Base-by-base conservation (phyloP, 129 eudicot genomes). In the Pulicaria dysenterica region DNA sequence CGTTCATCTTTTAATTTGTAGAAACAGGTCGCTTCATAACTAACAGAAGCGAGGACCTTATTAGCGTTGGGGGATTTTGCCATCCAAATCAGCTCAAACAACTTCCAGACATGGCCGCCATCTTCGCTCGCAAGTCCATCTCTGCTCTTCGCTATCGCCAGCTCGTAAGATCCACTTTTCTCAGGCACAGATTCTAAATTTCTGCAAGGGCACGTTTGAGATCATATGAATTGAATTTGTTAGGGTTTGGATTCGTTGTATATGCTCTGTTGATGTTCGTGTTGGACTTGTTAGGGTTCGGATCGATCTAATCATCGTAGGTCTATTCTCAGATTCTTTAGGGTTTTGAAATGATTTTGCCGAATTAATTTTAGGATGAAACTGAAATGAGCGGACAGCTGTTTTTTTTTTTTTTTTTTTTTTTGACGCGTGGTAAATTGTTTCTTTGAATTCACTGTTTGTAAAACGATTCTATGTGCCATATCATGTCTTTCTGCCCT, bases 71-170 rank as follows among this genome's bases (percentile, higher is more conserved):
- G 74, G 44, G 6, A 9, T 8, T 14, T 58, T 54, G 17, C 34
- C 50, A 53, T 71, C 44, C 76, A 44, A 57, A 71, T 71, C 80
- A 46, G 24, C 64, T 54, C 49, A 47, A 55, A 34, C 62, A 64
- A 1, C 75, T 71, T 43, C 68, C 82, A 67, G 51, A 78, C 41
- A 90, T 90, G 96, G 94, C 96, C 37, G 83, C 89, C 65, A 71
- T 85, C 13, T 81, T 92, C 74, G 96, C 96, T 86, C 96, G 97
- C 71, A 86, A 83, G 75, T 89, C 97, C 66, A 68, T 92, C 38
- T 56, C 81, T 19, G 86, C 89, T 64, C 67, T 89, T 67, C 96
- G 96, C 73, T 76, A 73, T 77, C 94, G 91, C 45, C 94, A 86
- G 19, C 96, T 89, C 53, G 97, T 92, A 84, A 86, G 90, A 64